phyloP scores from a whole-genome alignment of 179 eudicot species.

The Pouteria campechiana region DNA sequence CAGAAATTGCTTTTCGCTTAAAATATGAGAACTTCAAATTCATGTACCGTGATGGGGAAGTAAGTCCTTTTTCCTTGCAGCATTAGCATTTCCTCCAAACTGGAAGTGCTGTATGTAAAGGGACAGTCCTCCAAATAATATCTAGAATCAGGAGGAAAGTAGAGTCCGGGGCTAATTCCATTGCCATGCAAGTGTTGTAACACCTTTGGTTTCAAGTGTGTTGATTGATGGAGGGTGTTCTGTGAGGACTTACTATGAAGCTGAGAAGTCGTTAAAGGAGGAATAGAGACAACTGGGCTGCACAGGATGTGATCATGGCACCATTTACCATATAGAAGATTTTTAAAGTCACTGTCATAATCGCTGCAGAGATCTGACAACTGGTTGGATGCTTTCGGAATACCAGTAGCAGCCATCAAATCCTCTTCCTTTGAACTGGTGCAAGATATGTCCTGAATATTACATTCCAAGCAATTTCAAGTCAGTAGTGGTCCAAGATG shows the following conservation, averaged over 20 bases:
- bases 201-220: constrained; percentile 8
- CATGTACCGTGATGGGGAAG: constrained; percentile 29
- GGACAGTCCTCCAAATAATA: no score
- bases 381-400: constrained; percentile 20
- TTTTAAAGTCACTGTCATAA: constrained; percentile 46
- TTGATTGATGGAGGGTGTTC: constrained; percentile 18
- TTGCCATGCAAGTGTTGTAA: constrained; percentile 7
- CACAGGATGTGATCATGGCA: constrained; percentile 18
- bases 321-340: constrained; percentile 31
- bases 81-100: constrained; percentile 9
- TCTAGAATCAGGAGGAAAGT: not conserved
- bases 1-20: no score
- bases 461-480: not conserved
- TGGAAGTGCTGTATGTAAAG: constrained; percentile 3
- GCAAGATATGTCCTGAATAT: constrained; percentile 6
- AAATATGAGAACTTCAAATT: no score
- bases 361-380: constrained; percentile 48
- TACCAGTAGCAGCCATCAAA: constrained; percentile 12
- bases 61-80: constrained; percentile 30
- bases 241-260: constrained; percentile 11
- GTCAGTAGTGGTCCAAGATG: not conserved
- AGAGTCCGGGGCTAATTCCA: constrained; percentile 4
- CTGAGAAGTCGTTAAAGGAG: constrained; percentile 11
- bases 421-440: constrained; percentile 20
- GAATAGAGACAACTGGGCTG: constrained; percentile 5